Evolutionary conservation across 2,329 filamentous ascomycete species (phyloP).

Genomic region (Calonectria hawksworthii): DNA sequence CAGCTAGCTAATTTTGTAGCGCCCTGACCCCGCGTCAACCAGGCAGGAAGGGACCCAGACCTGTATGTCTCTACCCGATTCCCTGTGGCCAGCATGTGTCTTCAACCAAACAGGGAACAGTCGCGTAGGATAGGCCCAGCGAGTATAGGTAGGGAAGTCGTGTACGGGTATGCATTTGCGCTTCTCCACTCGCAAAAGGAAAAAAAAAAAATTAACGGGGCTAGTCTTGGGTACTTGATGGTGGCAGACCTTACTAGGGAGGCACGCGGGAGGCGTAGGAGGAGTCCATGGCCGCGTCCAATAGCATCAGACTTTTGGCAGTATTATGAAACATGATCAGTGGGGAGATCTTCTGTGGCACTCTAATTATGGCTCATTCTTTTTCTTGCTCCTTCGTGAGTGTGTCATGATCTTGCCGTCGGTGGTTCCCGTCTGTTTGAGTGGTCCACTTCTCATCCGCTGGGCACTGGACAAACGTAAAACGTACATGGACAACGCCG

Average conservation of each 20-base stretch:
- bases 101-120: neutral
- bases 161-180: neutral
- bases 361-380: neutral
- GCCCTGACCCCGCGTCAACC: neutral
- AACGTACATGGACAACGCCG: neutral
- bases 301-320: neutral
- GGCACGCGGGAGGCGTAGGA: constrained; percentile 6
- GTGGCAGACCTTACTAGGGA: neutral
- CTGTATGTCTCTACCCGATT: neutral
- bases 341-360: neutral
- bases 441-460: neutral
- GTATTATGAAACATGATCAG: neutral
- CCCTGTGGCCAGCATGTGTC: constrained; percentile 4
- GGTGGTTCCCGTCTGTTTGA: neutral
- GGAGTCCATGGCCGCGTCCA: neutral
- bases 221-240: neutral
- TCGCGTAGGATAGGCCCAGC: neutral
- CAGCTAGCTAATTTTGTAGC: neutral
- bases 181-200: constrained; percentile 2
- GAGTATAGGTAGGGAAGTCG: neutral
- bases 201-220: neutral
- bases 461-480: neutral
- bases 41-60: neutral
- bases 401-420: neutral
- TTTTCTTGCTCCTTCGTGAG: neutral